A percentile compares a stretch with the other conserved stretches of the same genome.
Conservation (phyloP, 1,284 basidiomycete species). For the Spongiforma sp. region DNA sequence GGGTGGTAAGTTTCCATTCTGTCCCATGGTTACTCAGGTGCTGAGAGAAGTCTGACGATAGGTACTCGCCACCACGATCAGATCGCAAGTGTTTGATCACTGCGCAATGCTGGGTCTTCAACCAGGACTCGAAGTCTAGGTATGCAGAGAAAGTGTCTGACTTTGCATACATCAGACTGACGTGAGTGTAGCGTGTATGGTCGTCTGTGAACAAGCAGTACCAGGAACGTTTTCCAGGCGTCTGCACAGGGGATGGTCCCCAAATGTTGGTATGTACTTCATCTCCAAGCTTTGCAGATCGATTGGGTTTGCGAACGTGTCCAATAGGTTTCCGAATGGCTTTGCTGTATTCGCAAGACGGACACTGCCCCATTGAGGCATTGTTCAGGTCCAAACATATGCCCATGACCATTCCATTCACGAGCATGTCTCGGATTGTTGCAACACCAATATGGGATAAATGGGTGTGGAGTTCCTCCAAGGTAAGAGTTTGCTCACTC, state of each 20-base stretch:
- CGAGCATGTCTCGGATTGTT: background rate
- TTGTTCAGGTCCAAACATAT: background rate
- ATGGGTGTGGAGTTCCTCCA: conserved; percentile 7
- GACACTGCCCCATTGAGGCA: background rate
- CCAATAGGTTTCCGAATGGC: background rate
- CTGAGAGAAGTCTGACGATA: background rate
- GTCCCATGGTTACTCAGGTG: background rate
- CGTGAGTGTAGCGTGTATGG: background rate
- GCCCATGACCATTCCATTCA: conserved; percentile 1
- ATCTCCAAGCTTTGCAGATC: background rate
- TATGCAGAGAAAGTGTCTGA: conserved; percentile 1
- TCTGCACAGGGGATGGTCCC: background rate
- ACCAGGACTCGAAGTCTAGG: background rate
- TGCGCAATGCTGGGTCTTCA: background rate
- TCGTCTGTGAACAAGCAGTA: conserved; percentile 1
- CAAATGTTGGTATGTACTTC: background rate
- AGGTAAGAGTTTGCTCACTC: conserved; percentile 1
- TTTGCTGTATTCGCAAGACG: background rate
- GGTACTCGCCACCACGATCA: background rate
- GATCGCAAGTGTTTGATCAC: background rate
- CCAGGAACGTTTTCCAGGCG: background rate
- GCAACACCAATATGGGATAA: conserved; percentile 3
- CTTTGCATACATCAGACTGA: too few relatives aligned
- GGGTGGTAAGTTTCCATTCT: background rate
- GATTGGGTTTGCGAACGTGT: background rate